Evolutionary conservation across 2,329 filamentous ascomycete species (phyloP).

Genomic region (Paecilomyces niveus): DNA sequence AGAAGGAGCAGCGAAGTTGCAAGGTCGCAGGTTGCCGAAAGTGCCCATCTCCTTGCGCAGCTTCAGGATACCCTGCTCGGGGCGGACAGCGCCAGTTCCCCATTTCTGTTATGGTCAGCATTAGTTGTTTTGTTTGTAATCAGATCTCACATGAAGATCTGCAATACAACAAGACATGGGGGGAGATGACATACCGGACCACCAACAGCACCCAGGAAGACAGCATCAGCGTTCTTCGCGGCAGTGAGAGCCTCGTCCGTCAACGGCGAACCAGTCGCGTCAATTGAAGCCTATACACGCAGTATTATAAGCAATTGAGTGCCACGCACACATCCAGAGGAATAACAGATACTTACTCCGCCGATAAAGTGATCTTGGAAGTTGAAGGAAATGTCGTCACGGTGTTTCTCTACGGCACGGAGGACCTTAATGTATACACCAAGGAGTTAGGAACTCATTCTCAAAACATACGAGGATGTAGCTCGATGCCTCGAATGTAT

Average conservation of each 20-base stretch:
- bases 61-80: slow-evolving; percentile 83
- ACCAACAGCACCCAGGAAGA: slow-evolving; percentile 88
- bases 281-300: slow-evolving; percentile 68
- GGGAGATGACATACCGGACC: slow-evolving; percentile 56
- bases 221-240: slow-evolving; percentile 78
- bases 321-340: background rate
- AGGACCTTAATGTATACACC: slow-evolving; percentile 54
- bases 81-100: slow-evolving; percentile 80
- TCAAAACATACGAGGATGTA: background rate
- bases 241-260: slow-evolving; percentile 77
- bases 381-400: slow-evolving; percentile 71
- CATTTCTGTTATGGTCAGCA: slow-evolving; percentile 56
- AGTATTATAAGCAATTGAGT: slow-evolving; percentile 2
- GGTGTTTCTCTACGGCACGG: slow-evolving; percentile 66
- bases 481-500: background rate
- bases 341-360: slow-evolving; percentile 59
- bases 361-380: slow-evolving; percentile 85
- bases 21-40: slow-evolving; percentile 92
- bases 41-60: slow-evolving; percentile 91
- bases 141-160: background rate
- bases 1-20: slow-evolving; percentile 85
- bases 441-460: background rate
- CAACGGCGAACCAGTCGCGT: slow-evolving; percentile 68
- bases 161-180: background rate
- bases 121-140: background rate